These are phyloP conservation scores for Wickerhamomyces tratensis DNA, from an alignment of 805 yeast species.

Conservation along the genomic window DNA sequence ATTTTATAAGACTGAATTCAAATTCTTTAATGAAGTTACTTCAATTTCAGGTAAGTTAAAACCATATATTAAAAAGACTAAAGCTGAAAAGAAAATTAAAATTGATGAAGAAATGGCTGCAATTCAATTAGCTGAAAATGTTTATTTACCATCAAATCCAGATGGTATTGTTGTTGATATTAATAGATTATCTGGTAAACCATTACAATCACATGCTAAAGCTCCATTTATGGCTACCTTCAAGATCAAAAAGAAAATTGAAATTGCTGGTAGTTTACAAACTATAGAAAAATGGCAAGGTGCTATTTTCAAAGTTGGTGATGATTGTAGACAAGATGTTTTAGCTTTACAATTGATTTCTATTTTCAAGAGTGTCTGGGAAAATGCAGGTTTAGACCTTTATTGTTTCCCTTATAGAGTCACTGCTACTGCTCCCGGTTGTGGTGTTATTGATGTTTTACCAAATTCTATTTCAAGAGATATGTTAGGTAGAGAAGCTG, in stretches of 20 bases:
- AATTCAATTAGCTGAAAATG: constrained; percentile 68
- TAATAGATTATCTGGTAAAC: constrained; percentile 85
- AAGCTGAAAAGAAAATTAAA: constrained; percentile 92
- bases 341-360: constrained; percentile 87
- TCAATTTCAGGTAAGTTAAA: constrained; percentile 89
- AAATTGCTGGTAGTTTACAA: constrained; percentile 27
- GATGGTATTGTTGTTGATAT: constrained; percentile 92
- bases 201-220: constrained; percentile 95
- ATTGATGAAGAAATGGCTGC: constrained; percentile 92
- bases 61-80: constrained; percentile 88
- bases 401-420: constrained; percentile 91
- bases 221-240: constrained; percentile 98
- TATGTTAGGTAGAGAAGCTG: constrained; percentile 98
- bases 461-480: constrained; percentile 95
- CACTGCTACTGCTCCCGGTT: constrained; percentile 98
- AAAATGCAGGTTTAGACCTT: constrained; percentile 76
- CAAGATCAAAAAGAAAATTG: constrained; percentile 57
- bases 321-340: constrained; percentile 97
- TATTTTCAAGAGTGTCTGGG: constrained; percentile 87
- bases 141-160: constrained; percentile 92
- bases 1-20: constrained; percentile 77
- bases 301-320: constrained; percentile 98
- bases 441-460: constrained; percentile 96
- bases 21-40: constrained; percentile 86
- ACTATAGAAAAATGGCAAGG: constrained; percentile 74